Percentiles rank a stretch among this genome's conserved stretches.
Conservation (phyloP, 2,329 filamentous ascomycete species). For the Microcyclospora pomicola region DNA sequence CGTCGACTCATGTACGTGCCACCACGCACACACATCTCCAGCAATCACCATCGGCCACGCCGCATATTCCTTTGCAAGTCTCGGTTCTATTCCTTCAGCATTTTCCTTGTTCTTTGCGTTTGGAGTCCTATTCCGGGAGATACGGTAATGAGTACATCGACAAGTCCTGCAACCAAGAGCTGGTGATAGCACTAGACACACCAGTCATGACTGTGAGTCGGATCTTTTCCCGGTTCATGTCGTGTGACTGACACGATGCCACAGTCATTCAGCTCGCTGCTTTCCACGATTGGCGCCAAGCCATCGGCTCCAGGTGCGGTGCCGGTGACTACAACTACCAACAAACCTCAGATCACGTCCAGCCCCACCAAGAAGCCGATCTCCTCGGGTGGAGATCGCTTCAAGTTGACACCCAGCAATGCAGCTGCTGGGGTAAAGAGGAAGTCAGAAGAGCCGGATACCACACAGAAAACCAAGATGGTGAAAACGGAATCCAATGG, state of each 20-base stretch:
- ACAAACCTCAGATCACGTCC: background rate
- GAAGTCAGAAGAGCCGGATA: slow-evolving; percentile 24
- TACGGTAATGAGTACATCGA: too few species aligned
- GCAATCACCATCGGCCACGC: too few species aligned
- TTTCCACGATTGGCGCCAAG: slow-evolving; percentile 17
- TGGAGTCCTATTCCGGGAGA: too few species aligned
- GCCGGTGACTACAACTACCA: background rate
- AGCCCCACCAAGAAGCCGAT: background rate
- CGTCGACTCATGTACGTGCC: too few species aligned
- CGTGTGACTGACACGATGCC: background rate
- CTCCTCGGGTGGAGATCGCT: slow-evolving; percentile 5
- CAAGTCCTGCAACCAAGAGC: too few species aligned
- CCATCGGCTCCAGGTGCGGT: slow-evolving; percentile 7
- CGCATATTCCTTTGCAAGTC: too few species aligned
- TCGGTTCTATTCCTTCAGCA: too few species aligned
- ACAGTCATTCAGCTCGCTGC: slow-evolving; percentile 19
- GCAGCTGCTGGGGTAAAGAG: slow-evolving; percentile 20
- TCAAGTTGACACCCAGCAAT: slow-evolving; percentile 13
- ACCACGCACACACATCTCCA: too few species aligned
- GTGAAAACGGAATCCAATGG: slow-evolving; percentile 15
- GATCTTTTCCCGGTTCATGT: too few species aligned
- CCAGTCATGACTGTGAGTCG: too few species aligned
- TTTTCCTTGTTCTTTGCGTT: too few species aligned
- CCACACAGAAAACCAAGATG: slow-evolving; percentile 21
- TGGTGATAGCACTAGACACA: too few species aligned